Evolutionary conservation across 1,139 yeast species (phyloP).

Genomic region (Magnusiomyces suaveolens): DNA sequence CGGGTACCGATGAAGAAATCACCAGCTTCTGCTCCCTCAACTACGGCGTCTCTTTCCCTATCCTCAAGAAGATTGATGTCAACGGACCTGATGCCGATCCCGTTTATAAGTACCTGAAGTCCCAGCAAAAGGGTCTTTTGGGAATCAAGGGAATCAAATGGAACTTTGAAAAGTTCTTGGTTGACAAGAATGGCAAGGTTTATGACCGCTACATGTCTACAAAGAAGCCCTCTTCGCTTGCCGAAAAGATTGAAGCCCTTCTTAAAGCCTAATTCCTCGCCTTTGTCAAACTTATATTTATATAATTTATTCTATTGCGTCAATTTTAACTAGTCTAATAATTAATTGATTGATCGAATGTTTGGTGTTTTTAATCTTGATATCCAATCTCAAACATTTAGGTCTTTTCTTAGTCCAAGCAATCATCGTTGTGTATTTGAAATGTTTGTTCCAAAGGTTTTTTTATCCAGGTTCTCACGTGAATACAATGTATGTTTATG

Average conservation of each 20-base stretch:
- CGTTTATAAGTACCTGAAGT: conserved; percentile 68
- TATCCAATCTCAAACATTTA: no score
- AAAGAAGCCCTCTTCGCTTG: conserved; percentile 55
- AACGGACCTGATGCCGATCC: conserved; percentile 78
- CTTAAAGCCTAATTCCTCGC: conserved; percentile 28
- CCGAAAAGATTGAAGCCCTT: conserved; percentile 40
- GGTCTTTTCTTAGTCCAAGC: no score
- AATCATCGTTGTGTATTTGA: no score
- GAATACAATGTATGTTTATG: no score
- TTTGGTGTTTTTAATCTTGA: no score
- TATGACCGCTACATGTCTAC: conserved; percentile 59
- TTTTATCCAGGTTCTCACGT: no score
- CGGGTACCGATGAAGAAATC: conserved; percentile 59
- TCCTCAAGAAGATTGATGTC: conserved; percentile 77
- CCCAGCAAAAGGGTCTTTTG: conserved; percentile 50
- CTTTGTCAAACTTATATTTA: no score
- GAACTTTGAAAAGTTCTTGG: conserved; percentile 90
- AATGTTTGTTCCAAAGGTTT: no score
- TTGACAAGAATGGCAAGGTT: conserved; percentile 65
- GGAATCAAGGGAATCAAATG: conserved; percentile 81
- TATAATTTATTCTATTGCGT: no score
- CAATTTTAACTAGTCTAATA: no score
- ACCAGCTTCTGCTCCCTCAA: conserved; percentile 51
- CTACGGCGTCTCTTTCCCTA: conserved; percentile 83
- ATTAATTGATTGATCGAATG: no score